Evolutionary conservation across 768 basidiomycete species (phyloP), one percentile per base, ranked within the genome.

Genomic region (Collybia mongolica): DNA sequence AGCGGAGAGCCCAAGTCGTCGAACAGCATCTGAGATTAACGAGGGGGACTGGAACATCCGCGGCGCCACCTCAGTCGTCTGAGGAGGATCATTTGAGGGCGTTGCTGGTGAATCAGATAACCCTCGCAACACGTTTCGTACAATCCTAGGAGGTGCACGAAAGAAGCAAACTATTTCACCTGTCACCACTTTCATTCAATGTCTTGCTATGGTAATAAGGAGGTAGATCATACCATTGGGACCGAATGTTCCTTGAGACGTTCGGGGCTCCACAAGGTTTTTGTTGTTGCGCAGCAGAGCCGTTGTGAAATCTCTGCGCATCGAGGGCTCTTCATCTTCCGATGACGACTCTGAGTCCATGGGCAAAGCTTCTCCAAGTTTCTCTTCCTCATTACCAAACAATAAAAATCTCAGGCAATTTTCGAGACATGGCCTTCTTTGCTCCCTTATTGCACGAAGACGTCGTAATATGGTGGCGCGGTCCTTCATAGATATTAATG

Each of bases 121-220:
- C 22, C 77, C 76, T 54, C 80, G 71, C 43, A 78, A 62, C 11
- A 73, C 66, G 44, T 82, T 82, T n/a, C 80, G 79, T 7, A 89
- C 82, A 49, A 88, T 79, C 14, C 87, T 80, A 17, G 84, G 85
- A 2, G 88, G 84, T 3, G 85, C 81, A 39, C 86, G 80, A 71
- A 90, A 94, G 70, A 96, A 94, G 62, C 86, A 91, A 0, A 95
- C 81, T 1, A 96, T 71, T 70, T 93, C 86, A 43, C 92, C 93
- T 95, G 54, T 38, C 14, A 41, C 54, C 55, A 41, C 54, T 42
- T 38, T 6, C 38, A 5, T 35, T 37, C 8, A 46, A n/a, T 39
- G 46, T 49, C 9, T 32, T 12, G 9, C 32, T 14, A 38, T 15
- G 2, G 2, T 20, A 26, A 28, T 15, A 29, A 48, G 20, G 17